Evolutionary conservation across 345 rosid genomes (phyloP).

Genomic region (Odontarrhena argentea): DNA sequence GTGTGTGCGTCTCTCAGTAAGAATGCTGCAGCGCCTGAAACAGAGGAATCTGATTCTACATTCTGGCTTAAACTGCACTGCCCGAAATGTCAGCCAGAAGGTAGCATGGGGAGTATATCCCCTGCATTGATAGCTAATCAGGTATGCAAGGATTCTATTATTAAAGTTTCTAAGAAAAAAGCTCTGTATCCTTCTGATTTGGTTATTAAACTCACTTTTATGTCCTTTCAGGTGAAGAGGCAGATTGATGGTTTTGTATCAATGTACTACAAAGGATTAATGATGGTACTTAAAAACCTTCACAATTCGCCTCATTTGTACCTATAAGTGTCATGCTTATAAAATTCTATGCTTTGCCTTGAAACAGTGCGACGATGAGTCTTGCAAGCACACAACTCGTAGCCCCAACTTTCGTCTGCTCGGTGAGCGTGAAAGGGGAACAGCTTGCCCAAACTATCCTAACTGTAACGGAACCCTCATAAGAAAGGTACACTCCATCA

Average conservation of each 20-base stretch:
- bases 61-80: conserved; percentile 80
- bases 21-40: conserved; percentile 46
- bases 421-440: conserved; percentile 90
- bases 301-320: conserved; percentile 14
- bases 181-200: conserved; percentile 14
- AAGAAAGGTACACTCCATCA: conserved; percentile 57
- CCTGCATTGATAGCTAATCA: conserved; percentile 86
- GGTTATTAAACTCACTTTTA: conserved; percentile 18
- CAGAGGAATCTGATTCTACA: conserved; percentile 49
- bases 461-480: conserved; percentile 80
- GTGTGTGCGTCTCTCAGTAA: conserved; percentile 43
- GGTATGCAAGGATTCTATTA: conserved; percentile 46
- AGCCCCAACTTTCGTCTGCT: conserved; percentile 62
- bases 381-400: conserved; percentile 81
- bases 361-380: conserved; percentile 92
- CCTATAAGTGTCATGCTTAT: conserved; percentile 6
- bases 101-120: conserved; percentile 61
- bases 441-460: conserved; percentile 96
- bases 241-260: conserved; percentile 77
- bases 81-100: conserved; percentile 73
- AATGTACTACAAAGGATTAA: conserved; percentile 76
- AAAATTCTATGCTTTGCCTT: conserved; percentile 25
- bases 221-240: conserved; percentile 71
- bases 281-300: conserved; percentile 67
- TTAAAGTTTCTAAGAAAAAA: conserved; percentile 1